These are phyloP conservation scores for Rhododendron ovatum DNA, from an alignment of 148 eudicot species.

Conservation along the genomic window DNA sequence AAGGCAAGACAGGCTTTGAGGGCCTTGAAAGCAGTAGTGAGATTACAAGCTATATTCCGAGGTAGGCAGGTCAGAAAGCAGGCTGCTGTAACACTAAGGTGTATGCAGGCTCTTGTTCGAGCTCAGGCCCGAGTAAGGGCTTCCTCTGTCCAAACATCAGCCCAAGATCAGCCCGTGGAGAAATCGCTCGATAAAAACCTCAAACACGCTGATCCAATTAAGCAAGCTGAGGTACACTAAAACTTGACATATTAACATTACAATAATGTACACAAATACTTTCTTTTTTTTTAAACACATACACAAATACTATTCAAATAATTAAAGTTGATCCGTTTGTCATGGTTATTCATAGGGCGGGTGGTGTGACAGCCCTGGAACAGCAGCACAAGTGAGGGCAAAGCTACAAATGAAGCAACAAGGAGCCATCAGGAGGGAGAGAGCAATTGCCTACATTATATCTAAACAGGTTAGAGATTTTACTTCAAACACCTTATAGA, in stretches of 20 bases:
- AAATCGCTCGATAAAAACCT: conserved; percentile 14
- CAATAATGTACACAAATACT: background rate
- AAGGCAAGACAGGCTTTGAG: conserved; percentile 79
- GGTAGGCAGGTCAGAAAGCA: conserved; percentile 83
- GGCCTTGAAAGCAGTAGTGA: conserved; percentile 76
- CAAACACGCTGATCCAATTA: conserved; percentile 43
- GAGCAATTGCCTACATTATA: conserved; percentile 62
- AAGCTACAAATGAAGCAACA: conserved; percentile 80
- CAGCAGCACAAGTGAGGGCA: conserved; percentile 59
- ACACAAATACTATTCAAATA: background rate
- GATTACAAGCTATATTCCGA: conserved; percentile 80
- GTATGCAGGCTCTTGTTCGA: conserved; percentile 92
- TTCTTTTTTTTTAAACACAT: background rate
- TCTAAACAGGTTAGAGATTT: conserved; percentile 47
- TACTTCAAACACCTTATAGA: background rate
- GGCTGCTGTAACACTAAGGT: conserved; percentile 73
- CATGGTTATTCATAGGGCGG: conserved; percentile 39
- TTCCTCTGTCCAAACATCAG: conserved; percentile 32
- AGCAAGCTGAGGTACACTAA: conserved; percentile 55
- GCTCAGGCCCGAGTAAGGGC: conserved; percentile 74
- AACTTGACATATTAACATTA: background rate
- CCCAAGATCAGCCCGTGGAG: conserved; percentile 20
- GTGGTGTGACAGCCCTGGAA: conserved; percentile 84
- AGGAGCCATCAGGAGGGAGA: conserved; percentile 72
- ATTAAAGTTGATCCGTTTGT: background rate